Percentiles rank a stretch among this genome's conserved stretches.
phyloP scores from a whole-genome alignment of 1,284 basidiomycete species.

The Thelephora terrestris region DNA sequence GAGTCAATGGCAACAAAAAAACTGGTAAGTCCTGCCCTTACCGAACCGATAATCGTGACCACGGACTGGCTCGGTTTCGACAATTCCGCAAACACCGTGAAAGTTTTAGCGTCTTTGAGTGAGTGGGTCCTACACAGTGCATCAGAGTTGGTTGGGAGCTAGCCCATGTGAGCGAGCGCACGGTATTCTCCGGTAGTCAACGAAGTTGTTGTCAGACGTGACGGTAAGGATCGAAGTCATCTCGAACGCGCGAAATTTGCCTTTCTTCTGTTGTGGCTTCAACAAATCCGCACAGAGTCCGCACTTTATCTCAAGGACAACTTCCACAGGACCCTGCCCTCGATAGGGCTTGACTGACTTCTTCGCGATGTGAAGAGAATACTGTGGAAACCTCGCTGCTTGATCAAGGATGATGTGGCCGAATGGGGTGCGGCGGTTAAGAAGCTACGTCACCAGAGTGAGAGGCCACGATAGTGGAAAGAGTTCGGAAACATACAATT shows the following conservation, averaged over 20 bases:
- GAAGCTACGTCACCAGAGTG: constrained; percentile 33
- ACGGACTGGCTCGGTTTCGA: constrained; percentile 69
- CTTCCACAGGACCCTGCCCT: constrained; percentile 43
- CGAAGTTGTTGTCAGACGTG: constrained; percentile 59
- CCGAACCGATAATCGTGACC: constrained; percentile 52
- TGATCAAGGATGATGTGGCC: constrained; percentile 55
- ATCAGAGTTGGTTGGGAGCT: not conserved
- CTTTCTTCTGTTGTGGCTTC: constrained; percentile 31
- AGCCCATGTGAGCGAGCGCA: constrained; percentile 24
- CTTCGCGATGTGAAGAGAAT: constrained; percentile 42
- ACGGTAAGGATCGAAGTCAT: constrained; percentile 63
- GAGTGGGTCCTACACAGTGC: constrained; percentile 46
- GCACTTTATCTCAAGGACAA: constrained; percentile 53
- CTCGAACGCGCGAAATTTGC: constrained; percentile 34
- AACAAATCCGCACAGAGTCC: constrained; percentile 29
- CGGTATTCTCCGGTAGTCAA: constrained; percentile 72
- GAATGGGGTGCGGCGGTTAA: constrained; percentile 66
- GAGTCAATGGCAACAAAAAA: not conserved
- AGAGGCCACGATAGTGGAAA: not conserved
- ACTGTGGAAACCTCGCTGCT: constrained; percentile 55
- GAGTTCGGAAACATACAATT: constrained; percentile 30
- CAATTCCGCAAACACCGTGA: constrained; percentile 45
- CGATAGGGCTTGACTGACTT: constrained; percentile 27
- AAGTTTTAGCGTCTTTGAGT: constrained; percentile 45
- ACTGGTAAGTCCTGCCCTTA: constrained; percentile 20